These are phyloP conservation scores for Diaporthe humulicola DNA, from an alignment of 2,329 filamentous ascomycete genomes.

Conservation along the genomic window DNA sequence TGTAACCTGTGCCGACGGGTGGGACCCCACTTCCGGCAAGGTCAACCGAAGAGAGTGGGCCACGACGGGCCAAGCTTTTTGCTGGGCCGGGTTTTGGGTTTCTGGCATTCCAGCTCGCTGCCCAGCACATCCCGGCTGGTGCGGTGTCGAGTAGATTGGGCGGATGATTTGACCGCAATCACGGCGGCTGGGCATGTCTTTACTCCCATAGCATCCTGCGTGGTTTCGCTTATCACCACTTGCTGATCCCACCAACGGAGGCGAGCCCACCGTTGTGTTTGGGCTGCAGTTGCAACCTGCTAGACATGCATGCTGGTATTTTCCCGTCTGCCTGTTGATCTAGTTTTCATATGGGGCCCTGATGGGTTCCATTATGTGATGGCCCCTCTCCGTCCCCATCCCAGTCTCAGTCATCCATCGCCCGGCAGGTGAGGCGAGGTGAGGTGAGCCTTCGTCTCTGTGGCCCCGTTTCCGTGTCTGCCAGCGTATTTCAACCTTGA, in stretches of 20 bases:
- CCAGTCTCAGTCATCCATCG: conserved; percentile 7
- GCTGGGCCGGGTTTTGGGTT: not conserved
- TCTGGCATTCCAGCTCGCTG: not conserved
- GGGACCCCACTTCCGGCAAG: conserved; percentile 25
- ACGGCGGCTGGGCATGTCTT: not conserved
- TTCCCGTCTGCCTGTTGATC: conserved; percentile 9
- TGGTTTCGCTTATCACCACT: not conserved
- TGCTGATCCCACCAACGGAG: conserved; percentile 19
- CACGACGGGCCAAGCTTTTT: conserved; percentile 4
- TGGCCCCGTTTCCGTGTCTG: conserved; percentile 12
- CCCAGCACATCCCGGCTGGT: not conserved
- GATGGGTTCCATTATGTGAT: not conserved
- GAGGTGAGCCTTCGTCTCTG: conserved; percentile 9
- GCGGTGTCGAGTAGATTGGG: conserved; percentile 24
- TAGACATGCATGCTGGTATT: conserved; percentile 2
- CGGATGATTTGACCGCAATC: conserved; percentile 19
- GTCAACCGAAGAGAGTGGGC: conserved; percentile 2
- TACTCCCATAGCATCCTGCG: not conserved
- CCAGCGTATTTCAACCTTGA: conserved; percentile 15
- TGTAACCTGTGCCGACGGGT: conserved; percentile 16
- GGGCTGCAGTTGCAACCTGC: not conserved
- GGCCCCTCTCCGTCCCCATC: not conserved
- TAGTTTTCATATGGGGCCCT: not conserved
- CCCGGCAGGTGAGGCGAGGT: conserved; percentile 7
- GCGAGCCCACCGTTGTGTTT: conserved; percentile 20